A percentile compares a stretch with the other conserved stretches of the same genome.
phyloP scores from a whole-genome alignment of 768 basidiomycete genomes.

The Rhizopogon roseolus region DNA sequence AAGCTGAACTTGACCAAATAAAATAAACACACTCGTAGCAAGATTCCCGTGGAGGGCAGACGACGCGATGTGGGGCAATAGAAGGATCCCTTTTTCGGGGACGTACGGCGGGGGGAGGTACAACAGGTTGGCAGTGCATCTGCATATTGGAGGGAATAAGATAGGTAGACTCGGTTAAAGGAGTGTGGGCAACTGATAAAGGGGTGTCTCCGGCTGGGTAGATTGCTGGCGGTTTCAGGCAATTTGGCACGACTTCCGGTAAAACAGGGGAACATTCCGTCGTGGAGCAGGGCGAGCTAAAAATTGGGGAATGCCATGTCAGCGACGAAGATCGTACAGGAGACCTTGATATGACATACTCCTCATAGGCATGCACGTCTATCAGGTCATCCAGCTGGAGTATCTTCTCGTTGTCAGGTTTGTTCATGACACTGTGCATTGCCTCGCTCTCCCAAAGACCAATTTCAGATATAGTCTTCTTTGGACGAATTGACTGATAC shows the following conservation, averaged over 20 bases:
- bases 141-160: slow-evolving; percentile 31
- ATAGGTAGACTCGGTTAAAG: slow-evolving; percentile 22
- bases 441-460: slow-evolving; percentile 41
- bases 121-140: slow-evolving; percentile 51
- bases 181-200: slow-evolving; percentile 27
- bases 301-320: slow-evolving; percentile 2
- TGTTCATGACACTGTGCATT: slow-evolving; percentile 34
- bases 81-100: slow-evolving; percentile 53
- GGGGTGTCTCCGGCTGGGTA: slow-evolving; percentile 22
- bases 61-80: slow-evolving; percentile 50
- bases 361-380: slow-evolving; percentile 70
- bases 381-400: slow-evolving; percentile 70
- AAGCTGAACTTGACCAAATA: slow-evolving; percentile 7
- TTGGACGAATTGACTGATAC: slow-evolving; percentile 46
- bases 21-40: slow-evolving; percentile 62
- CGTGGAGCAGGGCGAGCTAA: slow-evolving; percentile 16
- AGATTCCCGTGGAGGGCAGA: slow-evolving; percentile 67
- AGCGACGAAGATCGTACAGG: slow-evolving; percentile 8
- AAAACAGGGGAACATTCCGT: slow-evolving; percentile 13
- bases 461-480: slow-evolving; percentile 34
- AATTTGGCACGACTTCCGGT: slow-evolving; percentile 17
- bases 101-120: slow-evolving; percentile 61
- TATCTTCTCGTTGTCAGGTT: slow-evolving; percentile 50
- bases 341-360: slow-evolving; percentile 40
- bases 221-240: slow-evolving; percentile 31